Conservation (phyloP, 768 basidiomycete species). For the Xanthoconium stramineum region DNA sequence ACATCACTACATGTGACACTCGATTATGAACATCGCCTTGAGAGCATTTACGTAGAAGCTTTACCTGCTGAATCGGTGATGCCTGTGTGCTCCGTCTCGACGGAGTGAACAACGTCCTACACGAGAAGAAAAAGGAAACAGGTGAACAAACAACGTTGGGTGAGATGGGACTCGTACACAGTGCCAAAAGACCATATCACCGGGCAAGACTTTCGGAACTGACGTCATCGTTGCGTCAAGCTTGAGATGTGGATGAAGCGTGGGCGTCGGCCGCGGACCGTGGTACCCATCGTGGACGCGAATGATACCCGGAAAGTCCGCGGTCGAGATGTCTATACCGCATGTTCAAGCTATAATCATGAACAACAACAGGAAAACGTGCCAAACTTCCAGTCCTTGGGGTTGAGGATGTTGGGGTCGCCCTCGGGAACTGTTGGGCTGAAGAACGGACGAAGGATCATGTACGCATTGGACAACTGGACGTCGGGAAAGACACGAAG, state of each 20-base stretch:
- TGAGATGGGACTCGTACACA: slow-evolving; percentile 37
- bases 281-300: slow-evolving; percentile 27
- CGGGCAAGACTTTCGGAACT: slow-evolving; percentile 67
- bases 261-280: slow-evolving; percentile 48
- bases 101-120: slow-evolving; percentile 45
- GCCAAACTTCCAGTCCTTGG: slow-evolving; percentile 56
- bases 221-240: slow-evolving; percentile 66
- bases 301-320: slow-evolving; percentile 53
- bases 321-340: slow-evolving; percentile 39
- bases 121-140: slow-evolving; percentile 6
- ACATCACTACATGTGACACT: slow-evolving; percentile 52
- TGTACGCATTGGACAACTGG: slow-evolving; percentile 64
- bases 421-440: slow-evolving; percentile 40
- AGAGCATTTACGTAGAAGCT: background rate
- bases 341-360: slow-evolving; percentile 9
- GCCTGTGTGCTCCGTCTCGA: slow-evolving; percentile 52
- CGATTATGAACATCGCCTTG: background rate
- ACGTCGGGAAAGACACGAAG: slow-evolving; percentile 70
- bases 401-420: slow-evolving; percentile 41
- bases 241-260: slow-evolving; percentile 63
- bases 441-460: slow-evolving; percentile 78
- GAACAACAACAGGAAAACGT: slow-evolving; percentile 13
- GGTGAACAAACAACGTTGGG: background rate
- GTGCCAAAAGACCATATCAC: slow-evolving; percentile 81
- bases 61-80: slow-evolving; percentile 53